These are phyloP conservation scores for Anthoceros angustus DNA, from an alignment of 225 moss, liverwort and hornwort genomes.

Conservation along the genomic window DNA sequence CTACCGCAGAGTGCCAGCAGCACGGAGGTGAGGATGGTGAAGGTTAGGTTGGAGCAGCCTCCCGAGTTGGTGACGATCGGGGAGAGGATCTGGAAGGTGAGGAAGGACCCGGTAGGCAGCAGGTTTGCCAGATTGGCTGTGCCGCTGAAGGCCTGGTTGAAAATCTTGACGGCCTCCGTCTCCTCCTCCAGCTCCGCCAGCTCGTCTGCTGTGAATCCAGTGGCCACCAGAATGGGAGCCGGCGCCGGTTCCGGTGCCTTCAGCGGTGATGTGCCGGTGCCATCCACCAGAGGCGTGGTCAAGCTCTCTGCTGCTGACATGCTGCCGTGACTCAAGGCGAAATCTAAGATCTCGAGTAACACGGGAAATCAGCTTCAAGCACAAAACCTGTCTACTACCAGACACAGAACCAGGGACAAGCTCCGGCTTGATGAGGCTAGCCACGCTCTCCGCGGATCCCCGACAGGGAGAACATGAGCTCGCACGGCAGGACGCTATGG, in stretches of 20 bases:
- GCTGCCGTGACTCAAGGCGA: too few species aligned
- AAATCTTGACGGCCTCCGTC: background rate
- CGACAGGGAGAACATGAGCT: too few species aligned
- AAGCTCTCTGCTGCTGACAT: background rate
- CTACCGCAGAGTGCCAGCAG: slow-evolving; percentile 19
- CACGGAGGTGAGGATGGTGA: slow-evolving; percentile 7
- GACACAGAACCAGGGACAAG: too few species aligned
- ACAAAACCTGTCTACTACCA: too few species aligned
- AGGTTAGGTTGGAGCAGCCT: slow-evolving; percentile 14
- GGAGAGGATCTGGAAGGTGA: slow-evolving; percentile 25
- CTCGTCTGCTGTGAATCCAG: background rate
- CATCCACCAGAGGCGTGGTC: background rate
- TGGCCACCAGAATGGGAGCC: background rate
- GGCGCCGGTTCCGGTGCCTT: background rate
- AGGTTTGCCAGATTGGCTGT: slow-evolving; percentile 31
- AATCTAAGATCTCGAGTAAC: too few species aligned
- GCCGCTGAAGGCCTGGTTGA: slow-evolving; percentile 11
- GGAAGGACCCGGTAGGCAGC: slow-evolving; percentile 29
- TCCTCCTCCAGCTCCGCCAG: background rate
- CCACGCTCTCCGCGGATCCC: too few species aligned
- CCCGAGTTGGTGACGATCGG: slow-evolving; percentile 23
- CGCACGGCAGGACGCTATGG: too few species aligned
- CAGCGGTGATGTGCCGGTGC: background rate
- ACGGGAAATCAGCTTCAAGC: too few species aligned
- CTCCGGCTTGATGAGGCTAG: too few species aligned